Conservation (phyloP, 345 rosid species). For the Conringia planisiliqua region DNA sequence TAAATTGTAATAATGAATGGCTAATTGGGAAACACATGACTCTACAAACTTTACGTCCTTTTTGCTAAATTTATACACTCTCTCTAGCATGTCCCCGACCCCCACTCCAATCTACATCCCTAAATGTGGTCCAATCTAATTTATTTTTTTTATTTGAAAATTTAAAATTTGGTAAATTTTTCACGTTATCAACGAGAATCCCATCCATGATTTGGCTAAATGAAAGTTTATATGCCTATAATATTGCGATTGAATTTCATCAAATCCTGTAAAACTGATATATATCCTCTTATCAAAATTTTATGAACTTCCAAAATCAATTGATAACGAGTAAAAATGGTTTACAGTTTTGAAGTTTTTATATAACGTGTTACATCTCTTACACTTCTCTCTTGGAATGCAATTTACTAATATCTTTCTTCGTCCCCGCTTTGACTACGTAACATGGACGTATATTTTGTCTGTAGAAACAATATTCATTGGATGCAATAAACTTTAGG, state of each 20-base stretch:
- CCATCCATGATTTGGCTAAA: neutral
- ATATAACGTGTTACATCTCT: neutral
- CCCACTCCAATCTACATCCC: constrained; percentile 23
- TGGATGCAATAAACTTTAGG: constrained; percentile 1
- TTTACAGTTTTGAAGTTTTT: neutral
- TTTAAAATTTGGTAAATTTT: neutral
- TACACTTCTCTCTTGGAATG: neutral
- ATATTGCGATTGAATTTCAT: neutral
- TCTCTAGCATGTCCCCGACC: constrained; percentile 29
- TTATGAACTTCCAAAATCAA: neutral
- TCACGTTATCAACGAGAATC: constrained; percentile 8
- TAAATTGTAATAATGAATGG: constrained; percentile 21
- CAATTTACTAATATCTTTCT: neutral
- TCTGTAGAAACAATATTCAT: constrained; percentile 4
- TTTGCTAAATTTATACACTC: constrained; percentile 29
- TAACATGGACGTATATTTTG: neutral
- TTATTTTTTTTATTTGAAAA: neutral
- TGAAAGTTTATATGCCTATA: neutral
- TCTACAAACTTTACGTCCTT: constrained; percentile 33
- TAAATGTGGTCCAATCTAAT: neutral
- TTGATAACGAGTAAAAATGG: neutral
- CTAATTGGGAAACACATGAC: constrained; percentile 35
- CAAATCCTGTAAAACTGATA: neutral
- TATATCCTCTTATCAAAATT: neutral
- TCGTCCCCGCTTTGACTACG: neutral